Conservation (phyloP, 768 basidiomycete genomes). For the Pulveroboletus ravenelii region DNA sequence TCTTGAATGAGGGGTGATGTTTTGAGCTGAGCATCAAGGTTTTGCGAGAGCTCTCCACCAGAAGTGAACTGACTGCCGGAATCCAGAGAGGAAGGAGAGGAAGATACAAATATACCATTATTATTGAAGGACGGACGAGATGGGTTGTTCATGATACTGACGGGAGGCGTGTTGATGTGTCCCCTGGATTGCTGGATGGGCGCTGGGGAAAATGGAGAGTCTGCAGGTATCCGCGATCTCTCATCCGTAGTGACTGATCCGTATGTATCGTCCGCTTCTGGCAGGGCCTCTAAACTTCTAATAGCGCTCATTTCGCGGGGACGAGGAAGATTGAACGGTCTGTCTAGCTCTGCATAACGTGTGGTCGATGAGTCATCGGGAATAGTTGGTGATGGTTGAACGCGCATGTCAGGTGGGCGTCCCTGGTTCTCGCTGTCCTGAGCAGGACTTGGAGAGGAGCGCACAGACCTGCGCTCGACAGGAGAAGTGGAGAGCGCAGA, state of each 20-base stretch:
- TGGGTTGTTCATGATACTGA: constrained; percentile 30
- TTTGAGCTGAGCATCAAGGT: constrained; percentile 71
- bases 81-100: constrained; percentile 76
- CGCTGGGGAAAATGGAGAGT: constrained; percentile 37
- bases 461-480: constrained; percentile 61
- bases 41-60: constrained; percentile 42
- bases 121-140: constrained; percentile 41
- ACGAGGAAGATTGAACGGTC: constrained; percentile 39
- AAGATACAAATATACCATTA: constrained; percentile 48
- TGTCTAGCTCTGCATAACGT: constrained; percentile 43
- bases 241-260: constrained; percentile 30
- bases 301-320: constrained; percentile 47
- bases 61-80: constrained; percentile 63
- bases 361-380: constrained; percentile 46
- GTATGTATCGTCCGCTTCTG: constrained; percentile 52
- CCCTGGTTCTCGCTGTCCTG: constrained; percentile 29
- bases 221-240: constrained; percentile 22
- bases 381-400: constrained; percentile 35
- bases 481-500: constrained; percentile 58
- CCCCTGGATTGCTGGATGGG: constrained; percentile 38
- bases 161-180: constrained; percentile 44
- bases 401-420: constrained; percentile 22
- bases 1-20: constrained; percentile 72
- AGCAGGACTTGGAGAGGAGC: constrained; percentile 66
- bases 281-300: constrained; percentile 47